Percentiles rank a stretch among this genome's conserved stretches.
These are phyloP conservation scores for Leucogyrophana mollusca DNA, from an alignment of 768 basidiomycete species.

Conservation along the genomic window DNA sequence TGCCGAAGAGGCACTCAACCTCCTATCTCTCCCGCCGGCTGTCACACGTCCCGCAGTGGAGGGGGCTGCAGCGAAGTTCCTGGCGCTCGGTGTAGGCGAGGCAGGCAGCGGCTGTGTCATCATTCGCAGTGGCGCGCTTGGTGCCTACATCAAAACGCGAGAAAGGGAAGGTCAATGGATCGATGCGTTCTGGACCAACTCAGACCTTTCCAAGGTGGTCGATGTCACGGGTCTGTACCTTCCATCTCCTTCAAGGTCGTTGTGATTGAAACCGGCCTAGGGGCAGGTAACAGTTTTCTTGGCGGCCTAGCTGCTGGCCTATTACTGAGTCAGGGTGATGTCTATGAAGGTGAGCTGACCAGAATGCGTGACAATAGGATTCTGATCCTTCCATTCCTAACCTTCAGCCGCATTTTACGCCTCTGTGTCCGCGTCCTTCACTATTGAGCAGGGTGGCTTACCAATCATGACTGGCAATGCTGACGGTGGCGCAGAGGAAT, in stretches of 20 bases:
- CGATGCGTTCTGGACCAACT: conserved; percentile 67
- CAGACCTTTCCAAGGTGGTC: conserved; percentile 49
- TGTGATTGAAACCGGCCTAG: conserved; percentile 35
- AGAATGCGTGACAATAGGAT: conserved; percentile 5
- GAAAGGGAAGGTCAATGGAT: conserved; percentile 55
- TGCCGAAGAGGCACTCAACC: conserved; percentile 74
- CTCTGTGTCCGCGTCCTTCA: conserved; percentile 78
- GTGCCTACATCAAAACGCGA: conserved; percentile 60
- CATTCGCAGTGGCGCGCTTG: conserved; percentile 72
- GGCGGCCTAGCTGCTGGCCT: conserved; percentile 83
- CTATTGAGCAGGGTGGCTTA: conserved; percentile 79
- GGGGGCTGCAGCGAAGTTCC: conserved; percentile 60
- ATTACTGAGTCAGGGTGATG: conserved; percentile 48
- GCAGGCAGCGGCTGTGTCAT: conserved; percentile 57
- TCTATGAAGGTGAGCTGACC: conserved; percentile 58
- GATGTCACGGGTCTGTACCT: conserved; percentile 73
- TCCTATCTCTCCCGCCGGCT: conserved; percentile 54
- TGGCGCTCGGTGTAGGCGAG: conserved; percentile 56
- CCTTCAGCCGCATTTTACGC: conserved; percentile 66
- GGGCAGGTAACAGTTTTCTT: conserved; percentile 89
- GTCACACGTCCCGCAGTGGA: conserved; percentile 55
- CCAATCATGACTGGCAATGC: conserved; percentile 44
- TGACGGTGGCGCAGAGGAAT: conserved; percentile 36
- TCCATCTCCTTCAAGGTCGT: conserved; percentile 3
- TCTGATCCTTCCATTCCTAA: conserved; percentile 14